Percentiles rank a stretch among this genome's conserved stretches.
phyloP scores from a whole-genome alignment of 306 rosid species.

The Delonix regia region DNA sequence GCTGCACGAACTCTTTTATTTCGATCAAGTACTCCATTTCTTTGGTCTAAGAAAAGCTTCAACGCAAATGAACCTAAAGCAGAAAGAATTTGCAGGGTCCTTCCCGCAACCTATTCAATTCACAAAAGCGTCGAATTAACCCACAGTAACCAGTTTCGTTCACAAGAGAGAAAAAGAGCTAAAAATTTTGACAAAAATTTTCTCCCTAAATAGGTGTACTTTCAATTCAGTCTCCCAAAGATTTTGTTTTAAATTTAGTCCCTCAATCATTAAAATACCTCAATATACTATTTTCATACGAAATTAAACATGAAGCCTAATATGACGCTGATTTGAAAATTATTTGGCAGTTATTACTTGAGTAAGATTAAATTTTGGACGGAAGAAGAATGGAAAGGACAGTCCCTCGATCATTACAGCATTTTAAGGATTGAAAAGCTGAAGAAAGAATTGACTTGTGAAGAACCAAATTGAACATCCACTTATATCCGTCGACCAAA shows the following conservation, averaged over 20 bases:
- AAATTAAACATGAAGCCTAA: background rate
- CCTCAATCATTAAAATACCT: background rate
- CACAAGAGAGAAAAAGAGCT: constrained; percentile 1
- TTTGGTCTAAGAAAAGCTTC: constrained; percentile 67
- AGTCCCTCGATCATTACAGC: background rate
- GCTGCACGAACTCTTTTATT: constrained; percentile 67
- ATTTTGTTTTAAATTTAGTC: background rate
- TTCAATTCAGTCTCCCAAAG: background rate
- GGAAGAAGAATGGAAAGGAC: background rate
- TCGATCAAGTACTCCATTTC: constrained; percentile 58
- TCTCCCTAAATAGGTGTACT: background rate
- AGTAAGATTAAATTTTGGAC: background rate
- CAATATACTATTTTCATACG: background rate
- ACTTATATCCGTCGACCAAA: background rate
- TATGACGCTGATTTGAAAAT: background rate
- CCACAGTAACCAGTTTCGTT: background rate
- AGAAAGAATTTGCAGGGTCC: constrained; percentile 67
- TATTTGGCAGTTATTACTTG: background rate
- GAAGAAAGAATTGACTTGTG: background rate
- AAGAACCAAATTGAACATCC: background rate
- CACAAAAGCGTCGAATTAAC: constrained; percentile 16
- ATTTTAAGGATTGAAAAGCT: background rate
- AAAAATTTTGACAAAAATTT: background rate
- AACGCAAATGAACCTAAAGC: constrained; percentile 69
- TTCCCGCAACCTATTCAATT: constrained; percentile 52